Percentiles rank a stretch among this genome's conserved stretches.
These are phyloP conservation scores for Gastrolobium bilobum DNA, from an alignment of 306 rosid genomes.

Conservation along the genomic window DNA sequence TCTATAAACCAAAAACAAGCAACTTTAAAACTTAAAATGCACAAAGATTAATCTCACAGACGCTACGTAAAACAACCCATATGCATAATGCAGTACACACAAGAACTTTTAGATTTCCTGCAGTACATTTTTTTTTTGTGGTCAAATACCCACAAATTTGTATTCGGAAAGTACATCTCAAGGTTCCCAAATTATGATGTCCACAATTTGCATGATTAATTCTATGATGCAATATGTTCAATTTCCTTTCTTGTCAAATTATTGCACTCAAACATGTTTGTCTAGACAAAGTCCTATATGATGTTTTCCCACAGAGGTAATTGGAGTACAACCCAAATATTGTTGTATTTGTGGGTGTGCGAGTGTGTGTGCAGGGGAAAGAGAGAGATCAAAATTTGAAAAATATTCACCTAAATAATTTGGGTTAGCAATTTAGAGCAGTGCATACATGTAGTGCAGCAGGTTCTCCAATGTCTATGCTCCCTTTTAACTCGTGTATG, in stretches of 20 bases:
- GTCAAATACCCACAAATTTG: no score
- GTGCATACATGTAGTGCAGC: constrained; percentile 59
- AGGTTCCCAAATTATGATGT: constrained; percentile 20
- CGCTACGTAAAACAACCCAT: no score
- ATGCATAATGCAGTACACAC: background rate
- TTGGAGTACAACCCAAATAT: background rate
- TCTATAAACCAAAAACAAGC: no score
- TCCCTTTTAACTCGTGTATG: constrained; percentile 78
- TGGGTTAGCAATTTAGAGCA: constrained; percentile 53
- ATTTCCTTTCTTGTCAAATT: background rate
- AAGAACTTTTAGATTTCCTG: no score
- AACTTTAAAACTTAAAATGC: no score
- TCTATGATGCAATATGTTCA: constrained; percentile 21
- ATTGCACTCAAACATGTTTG: constrained; percentile 4
- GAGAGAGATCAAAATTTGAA: constrained; percentile 19
- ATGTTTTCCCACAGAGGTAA: background rate
- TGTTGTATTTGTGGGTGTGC: no score
- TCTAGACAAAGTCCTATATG: constrained; percentile 19
- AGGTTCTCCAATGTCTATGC: constrained; percentile 81
- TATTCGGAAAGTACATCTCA: background rate
- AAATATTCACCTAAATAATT: constrained; percentile 50
- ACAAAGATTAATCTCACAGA: no score
- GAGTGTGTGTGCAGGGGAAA: background rate
- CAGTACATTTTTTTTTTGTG: no score
- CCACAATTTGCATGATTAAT: constrained; percentile 13